These are phyloP conservation scores for Orbilia brochopaga DNA, from an alignment of 2,329 filamentous ascomycete species.

Conservation along the genomic window DNA sequence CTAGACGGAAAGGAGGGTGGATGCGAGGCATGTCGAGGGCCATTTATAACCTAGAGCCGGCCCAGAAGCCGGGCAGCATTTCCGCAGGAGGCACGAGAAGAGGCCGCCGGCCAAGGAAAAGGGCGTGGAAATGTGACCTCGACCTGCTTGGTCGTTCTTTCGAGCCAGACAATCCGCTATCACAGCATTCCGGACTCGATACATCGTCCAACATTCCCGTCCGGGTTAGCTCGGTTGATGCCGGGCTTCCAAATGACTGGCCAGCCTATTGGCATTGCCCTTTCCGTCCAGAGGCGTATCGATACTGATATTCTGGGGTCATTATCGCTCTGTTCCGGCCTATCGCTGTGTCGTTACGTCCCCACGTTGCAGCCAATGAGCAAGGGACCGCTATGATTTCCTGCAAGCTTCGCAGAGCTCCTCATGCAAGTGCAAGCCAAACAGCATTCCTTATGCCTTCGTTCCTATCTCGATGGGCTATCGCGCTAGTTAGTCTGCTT, in stretches of 20 bases:
- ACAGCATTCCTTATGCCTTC: constrained; percentile 5
- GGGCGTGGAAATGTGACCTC: constrained; percentile 24
- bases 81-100: constrained; percentile 1
- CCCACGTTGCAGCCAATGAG: constrained; percentile 25
- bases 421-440: constrained; percentile 12
- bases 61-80: constrained; percentile 7
- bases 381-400: constrained; percentile 30
- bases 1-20: constrained; percentile 11
- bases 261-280: constrained; percentile 32
- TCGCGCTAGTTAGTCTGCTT: neutral
- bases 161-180: constrained; percentile 12
- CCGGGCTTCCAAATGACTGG: constrained; percentile 1
- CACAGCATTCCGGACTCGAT: constrained; percentile 33
- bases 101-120: neutral
- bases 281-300: constrained; percentile 31
- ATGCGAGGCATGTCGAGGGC: constrained; percentile 26
- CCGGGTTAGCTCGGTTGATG: constrained; percentile 35
- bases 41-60: constrained; percentile 42
- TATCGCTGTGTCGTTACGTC: constrained; percentile 37
- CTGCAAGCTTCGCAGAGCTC: constrained; percentile 33
- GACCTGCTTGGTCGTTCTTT: neutral
- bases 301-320: constrained; percentile 5
- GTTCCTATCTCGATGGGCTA: neutral
- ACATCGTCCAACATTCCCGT: constrained; percentile 30
- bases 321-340: constrained; percentile 2